These are phyloP conservation scores for Aureoboletus auriporus DNA, from an alignment of 768 basidiomycete genomes.

Conservation along the genomic window DNA sequence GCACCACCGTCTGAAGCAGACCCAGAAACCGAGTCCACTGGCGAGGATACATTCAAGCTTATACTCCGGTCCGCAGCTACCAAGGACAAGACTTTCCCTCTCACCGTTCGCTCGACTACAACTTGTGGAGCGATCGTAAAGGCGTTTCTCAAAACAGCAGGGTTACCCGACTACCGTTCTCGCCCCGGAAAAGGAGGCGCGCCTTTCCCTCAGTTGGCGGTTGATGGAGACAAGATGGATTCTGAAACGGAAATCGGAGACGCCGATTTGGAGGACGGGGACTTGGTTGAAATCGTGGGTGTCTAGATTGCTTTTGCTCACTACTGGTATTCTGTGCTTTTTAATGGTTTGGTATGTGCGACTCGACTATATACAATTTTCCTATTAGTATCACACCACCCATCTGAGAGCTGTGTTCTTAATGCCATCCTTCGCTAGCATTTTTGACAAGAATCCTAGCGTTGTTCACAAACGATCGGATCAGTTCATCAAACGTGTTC, in stretches of 20 bases:
- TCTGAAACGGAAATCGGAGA: conserved; percentile 57
- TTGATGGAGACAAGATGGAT: conserved; percentile 74
- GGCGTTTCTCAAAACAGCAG: conserved; percentile 69
- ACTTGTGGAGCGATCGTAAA: conserved; percentile 73
- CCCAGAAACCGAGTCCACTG: conserved; percentile 35
- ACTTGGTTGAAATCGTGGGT: conserved; percentile 71
- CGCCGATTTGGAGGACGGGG: conserved; percentile 74
- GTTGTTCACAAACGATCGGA: conserved; percentile 91
- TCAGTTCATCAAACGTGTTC: conserved; percentile 83
- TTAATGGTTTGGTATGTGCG: conserved; percentile 10
- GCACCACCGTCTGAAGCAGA: conserved; percentile 24
- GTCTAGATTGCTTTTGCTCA: conserved; percentile 30
- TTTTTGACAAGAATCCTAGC: conserved; percentile 86
- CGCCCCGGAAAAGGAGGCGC: conserved; percentile 20
- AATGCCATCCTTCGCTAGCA: conserved; percentile 48
- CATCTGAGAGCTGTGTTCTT: background rate
- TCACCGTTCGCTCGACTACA: conserved; percentile 71
- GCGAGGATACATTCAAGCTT: conserved; percentile 57
- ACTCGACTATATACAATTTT: conserved; percentile 1
- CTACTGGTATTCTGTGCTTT: conserved; percentile 6
- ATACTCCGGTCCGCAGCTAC: conserved; percentile 54
- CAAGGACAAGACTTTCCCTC: conserved; percentile 48
- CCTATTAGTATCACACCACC: background rate
- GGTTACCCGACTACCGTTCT: conserved; percentile 52
- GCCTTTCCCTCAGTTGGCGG: conserved; percentile 36